Conservation (phyloP, 75 land plant genomes). For the Isoetes taiwanensis region DNA sequence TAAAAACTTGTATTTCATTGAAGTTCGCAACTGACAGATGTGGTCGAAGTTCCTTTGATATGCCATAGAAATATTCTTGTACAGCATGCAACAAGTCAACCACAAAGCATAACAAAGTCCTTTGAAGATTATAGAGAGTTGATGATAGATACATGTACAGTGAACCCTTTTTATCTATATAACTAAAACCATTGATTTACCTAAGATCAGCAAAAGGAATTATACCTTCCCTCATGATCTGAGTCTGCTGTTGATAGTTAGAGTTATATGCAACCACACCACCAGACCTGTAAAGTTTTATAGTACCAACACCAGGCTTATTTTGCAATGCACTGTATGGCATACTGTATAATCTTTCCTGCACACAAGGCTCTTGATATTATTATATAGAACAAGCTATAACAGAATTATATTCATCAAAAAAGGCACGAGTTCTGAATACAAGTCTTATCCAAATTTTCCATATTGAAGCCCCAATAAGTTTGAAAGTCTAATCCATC, state of each 20-base stretch:
- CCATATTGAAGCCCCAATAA: no score
- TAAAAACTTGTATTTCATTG: neutral
- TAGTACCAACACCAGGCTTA: slow-evolving; percentile 1
- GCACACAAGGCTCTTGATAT: neutral
- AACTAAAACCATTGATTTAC: no score
- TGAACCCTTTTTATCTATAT: no score
- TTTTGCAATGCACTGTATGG: neutral
- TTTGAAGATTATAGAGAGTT: neutral
- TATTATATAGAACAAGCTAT: neutral
- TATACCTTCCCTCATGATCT: neutral
- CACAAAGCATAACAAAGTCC: no score
- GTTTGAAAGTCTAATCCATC: no score
- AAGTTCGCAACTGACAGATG: slow-evolving; percentile 3
- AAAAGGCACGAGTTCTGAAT: no score
- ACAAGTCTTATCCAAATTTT: no score
- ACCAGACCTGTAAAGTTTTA: neutral
- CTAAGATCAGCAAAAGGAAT: no score
- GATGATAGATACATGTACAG: no score
- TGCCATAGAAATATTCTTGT: slow-evolving; percentile 2
- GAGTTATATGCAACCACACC: neutral
- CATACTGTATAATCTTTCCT: slow-evolving; percentile 5
- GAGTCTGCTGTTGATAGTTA: neutral
- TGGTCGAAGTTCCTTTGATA: neutral
- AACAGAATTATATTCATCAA: no score
- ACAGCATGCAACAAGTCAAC: neutral